Base-by-base conservation (phyloP, 202 grass and related monocot genomes). In the Eragrostis tef region DNA sequence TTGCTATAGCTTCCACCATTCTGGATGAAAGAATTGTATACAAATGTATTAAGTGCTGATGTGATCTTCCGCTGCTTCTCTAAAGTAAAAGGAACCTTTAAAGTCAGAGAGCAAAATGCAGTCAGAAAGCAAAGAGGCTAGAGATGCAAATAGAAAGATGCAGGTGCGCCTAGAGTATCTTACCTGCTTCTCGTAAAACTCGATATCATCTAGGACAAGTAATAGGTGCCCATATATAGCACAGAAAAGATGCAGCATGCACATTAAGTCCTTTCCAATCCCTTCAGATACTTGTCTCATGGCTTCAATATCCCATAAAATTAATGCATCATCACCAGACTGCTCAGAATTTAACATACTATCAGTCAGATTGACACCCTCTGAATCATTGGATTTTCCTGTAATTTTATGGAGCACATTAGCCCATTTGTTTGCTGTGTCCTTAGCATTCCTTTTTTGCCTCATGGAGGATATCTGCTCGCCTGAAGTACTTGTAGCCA, bases 161-260 rank as follows among this genome's bases (percentile, higher is more conserved):
- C 10, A 3, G 10, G 64, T 17, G n/a, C 11, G 14, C 11, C 31
- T 45, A 31, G 54, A 64, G 43, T 12, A 47, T 64, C 19, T 79
- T 81, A 98, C 95, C 92, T 98, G 92, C 56, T 93, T 93, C 65
- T 98, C 95, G 65, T 98, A 98, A 66, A 98, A 98, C 74, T 98
- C 95, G 70, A 98, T 93, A 80, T 98, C 95, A 83, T 98, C 92
- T 76, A 98, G 85, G 73, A 98, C 92, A 61, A 98, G 86, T 67
- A 98, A 89, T 49, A 94, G 70, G 74, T 98, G 95, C 73, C 84
- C 88, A 83, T 98, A 98, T 43, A 73, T 90, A 65, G 92, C 88
- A 93, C 92, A 98, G 83, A 98, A 98, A 43, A 98, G 86, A 91
- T 94, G 75, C 82, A 98, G 54, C 82, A 85, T 87, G 58, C 70